These are phyloP conservation scores for Sordariomycetes sp. DNA, from an alignment of 2,329 filamentous ascomycete genomes.

Conservation along the genomic window DNA sequence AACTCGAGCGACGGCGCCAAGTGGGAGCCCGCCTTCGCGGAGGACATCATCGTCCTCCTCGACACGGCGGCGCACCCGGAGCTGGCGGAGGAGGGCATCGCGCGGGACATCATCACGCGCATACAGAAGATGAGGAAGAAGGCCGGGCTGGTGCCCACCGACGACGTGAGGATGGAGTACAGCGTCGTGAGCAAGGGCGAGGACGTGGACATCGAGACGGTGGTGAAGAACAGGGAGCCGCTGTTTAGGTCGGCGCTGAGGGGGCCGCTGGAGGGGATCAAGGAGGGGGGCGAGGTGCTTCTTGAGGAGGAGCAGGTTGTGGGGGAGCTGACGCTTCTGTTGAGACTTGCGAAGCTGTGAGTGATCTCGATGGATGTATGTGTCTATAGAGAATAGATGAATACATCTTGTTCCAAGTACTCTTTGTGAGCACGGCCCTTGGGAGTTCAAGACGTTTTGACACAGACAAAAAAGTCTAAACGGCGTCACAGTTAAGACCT, in stretches of 20 bases:
- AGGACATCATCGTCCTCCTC: conserved; percentile 71
- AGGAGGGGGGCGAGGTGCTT: conserved; percentile 55
- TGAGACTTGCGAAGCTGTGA: conserved; percentile 67
- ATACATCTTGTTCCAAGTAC: neutral
- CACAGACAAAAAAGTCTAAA: too few species aligned
- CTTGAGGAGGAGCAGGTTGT: conserved; percentile 78
- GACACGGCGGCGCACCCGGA: conserved; percentile 75
- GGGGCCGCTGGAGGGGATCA: conserved; percentile 52
- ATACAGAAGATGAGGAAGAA: conserved; percentile 92
- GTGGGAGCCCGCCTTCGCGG: conserved; percentile 14
- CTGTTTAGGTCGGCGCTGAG: conserved; percentile 69
- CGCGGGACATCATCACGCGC: conserved; percentile 84
- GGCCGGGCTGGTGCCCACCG: conserved; percentile 78
- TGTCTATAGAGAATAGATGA: neutral
- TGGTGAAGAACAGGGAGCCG: conserved; percentile 56
- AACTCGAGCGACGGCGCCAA: conserved; percentile 17
- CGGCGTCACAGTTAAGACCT: too few species aligned
- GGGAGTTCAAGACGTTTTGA: too few species aligned
- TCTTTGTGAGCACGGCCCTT: neutral
- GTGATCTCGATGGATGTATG: neutral
- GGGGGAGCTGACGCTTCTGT: conserved; percentile 68
- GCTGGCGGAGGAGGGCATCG: conserved; percentile 78
- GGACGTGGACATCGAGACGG: conserved; percentile 57
- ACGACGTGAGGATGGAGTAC: conserved; percentile 95
- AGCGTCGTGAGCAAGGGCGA: conserved; percentile 70